Evolutionary conservation across 2,329 filamentous ascomycete species (phyloP), one percentile per base, ranked within the genome.

Genomic region (Chaetomiaceae sp.): DNA sequence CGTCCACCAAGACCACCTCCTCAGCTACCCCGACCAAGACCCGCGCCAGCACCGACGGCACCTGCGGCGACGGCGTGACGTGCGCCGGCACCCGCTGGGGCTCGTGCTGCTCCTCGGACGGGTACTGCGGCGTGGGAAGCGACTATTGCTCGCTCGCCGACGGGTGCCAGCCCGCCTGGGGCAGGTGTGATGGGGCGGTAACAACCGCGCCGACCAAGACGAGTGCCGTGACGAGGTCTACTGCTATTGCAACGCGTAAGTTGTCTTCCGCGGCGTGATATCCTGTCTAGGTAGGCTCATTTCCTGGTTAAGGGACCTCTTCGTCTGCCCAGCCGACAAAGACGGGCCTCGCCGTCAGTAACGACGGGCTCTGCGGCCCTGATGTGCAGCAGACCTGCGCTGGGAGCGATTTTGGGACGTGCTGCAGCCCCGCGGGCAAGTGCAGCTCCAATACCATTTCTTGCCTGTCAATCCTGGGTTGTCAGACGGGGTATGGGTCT

Each of bases 31-130:
- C 60, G 6, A 59, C 56, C 1, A 19, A 19, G 17, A 58, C 54
- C 2, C 47, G 36, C 14, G 48, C 51, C 6, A 64, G 56, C 49
- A 58, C 44, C 8, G 61, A 65, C 53, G 63, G 64, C n/a, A 55
- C 53, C 9, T 64, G 61, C 54, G 55, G 60, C 42, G 56, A 63
- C 47, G 63, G 64, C 34, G 46, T 64, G 33, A 64, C 61, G 1
- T 59, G 60, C 36, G 42, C 57, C 6, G 64, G 59, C 33, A 61
- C 63, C 2, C 54, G 57, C 9, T 65, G 59, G 31, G 64, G 63
- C 15, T 39, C 31, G 12, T 64, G 63, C 55, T 64, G 63, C 48
- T 64, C 61, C 11, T 19, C 37, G n/a, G 51, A 38, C 31, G 61
- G 61, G 9, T 64, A 49, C 36, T 64, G 63, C 47, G 63, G 63